Percentiles rank a stretch among this genome's conserved stretches.
Evolutionary conservation across 2,329 filamentous ascomycete species (phyloP).

Genomic region (Hyphodiscus sp.): DNA sequence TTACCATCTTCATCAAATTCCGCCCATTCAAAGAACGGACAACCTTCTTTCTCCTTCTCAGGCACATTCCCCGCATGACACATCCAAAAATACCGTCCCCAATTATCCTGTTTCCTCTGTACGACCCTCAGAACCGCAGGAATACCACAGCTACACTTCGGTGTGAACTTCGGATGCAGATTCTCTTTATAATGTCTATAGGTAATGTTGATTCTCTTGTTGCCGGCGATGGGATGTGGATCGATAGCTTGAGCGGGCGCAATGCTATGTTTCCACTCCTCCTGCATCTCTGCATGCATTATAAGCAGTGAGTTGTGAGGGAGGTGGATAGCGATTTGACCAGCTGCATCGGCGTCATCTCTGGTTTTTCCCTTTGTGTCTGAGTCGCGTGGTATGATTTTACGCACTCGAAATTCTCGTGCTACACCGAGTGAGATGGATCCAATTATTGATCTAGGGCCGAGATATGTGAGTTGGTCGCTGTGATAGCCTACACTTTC

Average conservation of each 20-base stretch:
- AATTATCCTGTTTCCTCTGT: constrained; percentile 68
- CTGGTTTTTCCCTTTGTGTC: constrained; percentile 23
- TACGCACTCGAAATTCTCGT: constrained; percentile 85
- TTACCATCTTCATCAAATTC: constrained; percentile 82
- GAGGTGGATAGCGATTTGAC: constrained; percentile 87
- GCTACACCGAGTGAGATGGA: constrained; percentile 86
- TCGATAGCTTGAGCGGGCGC: constrained; percentile 68
- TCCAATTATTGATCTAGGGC: constrained; percentile 81
- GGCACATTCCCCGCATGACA: constrained; percentile 72
- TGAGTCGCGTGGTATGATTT: constrained; percentile 57
- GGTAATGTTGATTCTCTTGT: constrained; percentile 83
- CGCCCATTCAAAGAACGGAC: constrained; percentile 78
- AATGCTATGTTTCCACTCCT: constrained; percentile 91
- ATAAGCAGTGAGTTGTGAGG: constrained; percentile 90
- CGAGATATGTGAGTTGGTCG: constrained; percentile 89
- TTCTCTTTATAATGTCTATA: constrained; percentile 79
- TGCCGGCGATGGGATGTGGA: constrained; percentile 76
- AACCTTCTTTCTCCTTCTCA: constrained; percentile 59
- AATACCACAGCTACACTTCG: constrained; percentile 68
- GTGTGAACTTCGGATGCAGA: constrained; percentile 72
- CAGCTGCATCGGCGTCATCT: constrained; percentile 56
- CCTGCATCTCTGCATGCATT: constrained; percentile 98
- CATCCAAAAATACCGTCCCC: constrained; percentile 89
- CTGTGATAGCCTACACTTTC: constrained; percentile 89
- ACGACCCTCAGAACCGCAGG: constrained; percentile 68